Evolutionary conservation across 495 filamentous ascomycete species (phyloP).

Genomic region (Xylaria longipes): DNA sequence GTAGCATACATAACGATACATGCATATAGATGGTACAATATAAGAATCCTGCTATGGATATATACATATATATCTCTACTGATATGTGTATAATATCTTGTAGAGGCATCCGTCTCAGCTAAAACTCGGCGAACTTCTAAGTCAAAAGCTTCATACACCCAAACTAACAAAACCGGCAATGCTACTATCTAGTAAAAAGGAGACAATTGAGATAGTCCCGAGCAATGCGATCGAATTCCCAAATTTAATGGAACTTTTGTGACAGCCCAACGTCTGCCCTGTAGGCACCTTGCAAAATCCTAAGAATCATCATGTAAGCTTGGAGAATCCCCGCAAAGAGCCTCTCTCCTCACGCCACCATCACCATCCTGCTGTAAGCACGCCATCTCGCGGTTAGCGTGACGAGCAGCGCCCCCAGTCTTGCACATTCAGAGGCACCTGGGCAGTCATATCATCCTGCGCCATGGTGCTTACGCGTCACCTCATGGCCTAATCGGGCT

Average conservation of each 20-base stretch:
- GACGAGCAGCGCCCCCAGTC: not conserved
- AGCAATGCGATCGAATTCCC: not conserved
- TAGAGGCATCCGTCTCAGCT: too few relatives aligned
- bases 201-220: not conserved
- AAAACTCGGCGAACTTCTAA: not conserved
- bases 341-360: not conserved
- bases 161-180: not conserved
- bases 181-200: not conserved
- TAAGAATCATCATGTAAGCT: not conserved
- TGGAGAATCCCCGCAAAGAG: constrained; percentile 6
- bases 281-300: not conserved
- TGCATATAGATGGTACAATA: too few relatives aligned
- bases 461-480: constrained; percentile 10
- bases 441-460: not conserved
- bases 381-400: not conserved
- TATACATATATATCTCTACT: too few relatives aligned
- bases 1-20: too few relatives aligned
- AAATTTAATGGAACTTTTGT: not conserved
- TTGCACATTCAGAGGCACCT: constrained; percentile 3
- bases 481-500: not conserved
- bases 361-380: constrained; percentile 1
- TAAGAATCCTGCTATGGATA: too few relatives aligned
- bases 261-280: not conserved
- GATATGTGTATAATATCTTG: too few relatives aligned
- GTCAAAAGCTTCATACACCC: not conserved